These are phyloP conservation scores for Apiotrichum sp. DNA, from an alignment of 1,284 basidiomycete species.

Conservation along the genomic window DNA sequence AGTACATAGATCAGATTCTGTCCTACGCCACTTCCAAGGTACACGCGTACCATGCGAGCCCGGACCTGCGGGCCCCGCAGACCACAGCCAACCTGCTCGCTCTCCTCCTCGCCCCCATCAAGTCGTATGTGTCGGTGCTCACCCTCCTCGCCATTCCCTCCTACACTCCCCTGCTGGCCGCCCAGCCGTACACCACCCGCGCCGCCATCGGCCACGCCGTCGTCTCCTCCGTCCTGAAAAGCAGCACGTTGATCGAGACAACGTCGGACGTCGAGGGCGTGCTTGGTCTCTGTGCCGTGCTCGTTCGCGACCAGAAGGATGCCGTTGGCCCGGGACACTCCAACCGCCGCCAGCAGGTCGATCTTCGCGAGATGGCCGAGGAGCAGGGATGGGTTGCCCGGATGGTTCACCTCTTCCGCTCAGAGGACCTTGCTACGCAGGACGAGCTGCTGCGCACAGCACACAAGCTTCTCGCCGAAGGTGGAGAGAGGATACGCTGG, in stretches of 20 bases:
- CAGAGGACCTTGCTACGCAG: conserved; percentile 74
- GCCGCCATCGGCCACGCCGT: conserved; percentile 85
- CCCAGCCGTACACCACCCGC: conserved; percentile 80
- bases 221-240: conserved; percentile 85
- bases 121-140: conserved; percentile 86
- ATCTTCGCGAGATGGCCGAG: conserved; percentile 83
- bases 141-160: conserved; percentile 86
- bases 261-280: conserved; percentile 88
- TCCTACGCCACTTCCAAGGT: conserved; percentile 80
- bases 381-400: conserved; percentile 95
- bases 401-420: conserved; percentile 88
- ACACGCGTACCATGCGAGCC: conserved; percentile 71
- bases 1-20: conserved; percentile 91
- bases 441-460: conserved; percentile 80
- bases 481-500: conserved; percentile 88
- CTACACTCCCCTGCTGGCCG: conserved; percentile 71
- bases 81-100: conserved; percentile 83
- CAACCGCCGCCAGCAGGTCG: conserved; percentile 48
- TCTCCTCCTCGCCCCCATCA: conserved; percentile 82
- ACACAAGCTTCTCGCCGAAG: conserved; percentile 74
- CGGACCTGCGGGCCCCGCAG: conserved; percentile 77
- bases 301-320: conserved; percentile 83
- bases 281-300: conserved; percentile 78
- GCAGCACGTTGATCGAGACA: conserved; percentile 83
- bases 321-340: conserved; percentile 48